phyloP scores from a whole-genome alignment of 1,139 yeast genomes.

The Geotrichum australiense region DNA sequence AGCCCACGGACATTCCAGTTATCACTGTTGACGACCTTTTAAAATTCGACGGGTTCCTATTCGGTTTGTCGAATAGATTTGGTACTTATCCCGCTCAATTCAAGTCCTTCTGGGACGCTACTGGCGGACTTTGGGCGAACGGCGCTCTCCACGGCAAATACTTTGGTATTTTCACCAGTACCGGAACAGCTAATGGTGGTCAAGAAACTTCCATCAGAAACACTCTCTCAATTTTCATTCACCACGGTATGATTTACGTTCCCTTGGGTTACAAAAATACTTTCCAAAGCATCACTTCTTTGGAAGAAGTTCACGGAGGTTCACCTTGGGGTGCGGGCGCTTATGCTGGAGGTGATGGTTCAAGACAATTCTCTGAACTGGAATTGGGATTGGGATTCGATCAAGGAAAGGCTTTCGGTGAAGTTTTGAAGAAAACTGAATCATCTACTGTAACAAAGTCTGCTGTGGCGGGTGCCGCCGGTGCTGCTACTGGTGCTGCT shows the following conservation, averaged over 20 bases:
- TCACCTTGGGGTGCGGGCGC: conserved; percentile 91
- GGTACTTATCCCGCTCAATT: conserved; percentile 80
- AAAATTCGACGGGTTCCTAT: conserved; percentile 65
- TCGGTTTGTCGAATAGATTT: conserved; percentile 79
- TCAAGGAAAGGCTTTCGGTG: conserved; percentile 58
- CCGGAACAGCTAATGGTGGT: conserved; percentile 83
- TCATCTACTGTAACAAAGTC: background rate
- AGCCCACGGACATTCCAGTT: conserved; percentile 56
- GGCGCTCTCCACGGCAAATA: conserved; percentile 72
- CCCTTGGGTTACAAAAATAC: conserved; percentile 73
- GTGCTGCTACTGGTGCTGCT: conserved; percentile 14
- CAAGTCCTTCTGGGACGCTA: conserved; percentile 73
- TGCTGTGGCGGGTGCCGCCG: conserved; percentile 12
- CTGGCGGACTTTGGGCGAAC: conserved; percentile 76
- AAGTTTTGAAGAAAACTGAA: conserved; percentile 27
- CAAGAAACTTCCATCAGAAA: conserved; percentile 66
- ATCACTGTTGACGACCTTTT: conserved; percentile 55
- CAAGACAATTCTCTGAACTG: conserved; percentile 56
- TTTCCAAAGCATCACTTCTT: conserved; percentile 51
- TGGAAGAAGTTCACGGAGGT: conserved; percentile 72
- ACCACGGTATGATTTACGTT: conserved; percentile 59
- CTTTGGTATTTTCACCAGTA: conserved; percentile 69
- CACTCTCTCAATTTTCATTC: conserved; percentile 60
- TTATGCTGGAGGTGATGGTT: conserved; percentile 71
- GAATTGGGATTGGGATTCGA: conserved; percentile 53